Percentiles rank a stretch among this genome's conserved stretches.
Conservation (phyloP, 2,329 filamentous ascomycete genomes). For the Pseudogymnoascus verrucosus region DNA sequence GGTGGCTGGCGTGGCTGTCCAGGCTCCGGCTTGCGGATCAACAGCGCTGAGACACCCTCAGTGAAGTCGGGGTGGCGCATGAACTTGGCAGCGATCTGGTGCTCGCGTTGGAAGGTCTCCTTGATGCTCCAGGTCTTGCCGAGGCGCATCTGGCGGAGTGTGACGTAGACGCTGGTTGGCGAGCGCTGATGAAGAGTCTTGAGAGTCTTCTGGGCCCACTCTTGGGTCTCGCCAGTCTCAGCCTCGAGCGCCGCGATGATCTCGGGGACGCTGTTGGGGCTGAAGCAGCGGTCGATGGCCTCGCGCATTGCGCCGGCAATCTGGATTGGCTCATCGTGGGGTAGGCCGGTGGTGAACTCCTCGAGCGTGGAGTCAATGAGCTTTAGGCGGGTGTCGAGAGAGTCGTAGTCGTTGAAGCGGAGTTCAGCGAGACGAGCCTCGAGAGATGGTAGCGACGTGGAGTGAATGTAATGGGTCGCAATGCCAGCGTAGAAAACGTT, state of each 20-base stretch:
- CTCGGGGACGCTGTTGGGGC: slow-evolving; percentile 55
- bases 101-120: slow-evolving; percentile 78
- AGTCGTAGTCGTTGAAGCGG: slow-evolving; percentile 71
- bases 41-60: slow-evolving; percentile 76
- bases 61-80: slow-evolving; percentile 89
- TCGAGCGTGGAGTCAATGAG: slow-evolving; percentile 83
- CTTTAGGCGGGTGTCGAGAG: slow-evolving; percentile 52
- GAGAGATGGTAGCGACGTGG: slow-evolving; percentile 71
- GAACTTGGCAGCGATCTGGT: slow-evolving; percentile 76
- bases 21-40: slow-evolving; percentile 60
- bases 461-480: slow-evolving; percentile 94
- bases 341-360: slow-evolving; percentile 82
- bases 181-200: slow-evolving; percentile 69
- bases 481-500: slow-evolving; percentile 87
- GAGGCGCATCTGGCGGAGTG: slow-evolving; percentile 72
- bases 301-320: slow-evolving; percentile 63
- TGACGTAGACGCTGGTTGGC: slow-evolving; percentile 78
- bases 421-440: slow-evolving; percentile 84
- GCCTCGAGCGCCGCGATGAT: slow-evolving; percentile 53
- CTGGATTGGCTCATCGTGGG: slow-evolving; percentile 60
- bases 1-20: slow-evolving; percentile 42
- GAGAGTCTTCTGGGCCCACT: slow-evolving; percentile 75
- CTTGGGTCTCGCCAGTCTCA: slow-evolving; percentile 38
- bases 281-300: slow-evolving; percentile 80
- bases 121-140: slow-evolving; percentile 71